These are phyloP conservation scores for Prunus campanulata DNA, from an alignment of 306 rosid species.

Conservation along the genomic window DNA sequence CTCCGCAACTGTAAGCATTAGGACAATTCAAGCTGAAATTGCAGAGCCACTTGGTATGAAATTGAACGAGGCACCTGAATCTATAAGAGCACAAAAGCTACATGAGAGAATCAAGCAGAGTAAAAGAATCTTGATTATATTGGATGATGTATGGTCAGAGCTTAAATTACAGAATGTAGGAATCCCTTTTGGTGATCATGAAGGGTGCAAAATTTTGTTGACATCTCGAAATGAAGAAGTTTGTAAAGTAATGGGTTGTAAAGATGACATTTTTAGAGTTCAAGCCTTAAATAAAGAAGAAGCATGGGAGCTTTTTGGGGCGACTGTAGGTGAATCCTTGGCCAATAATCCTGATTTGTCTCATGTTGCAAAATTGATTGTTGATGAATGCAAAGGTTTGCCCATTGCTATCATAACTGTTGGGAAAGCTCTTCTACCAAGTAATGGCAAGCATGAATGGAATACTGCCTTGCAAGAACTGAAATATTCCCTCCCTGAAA, in stretches of 20 bases:
- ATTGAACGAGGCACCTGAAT: not conserved
- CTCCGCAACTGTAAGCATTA: not conserved
- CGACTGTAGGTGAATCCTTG: not conserved
- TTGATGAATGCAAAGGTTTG: conserved; percentile 30
- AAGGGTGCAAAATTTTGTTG: conserved; percentile 10
- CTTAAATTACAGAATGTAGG: conserved; percentile 28
- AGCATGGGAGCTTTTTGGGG: conserved; percentile 25
- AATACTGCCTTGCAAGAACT: conserved; percentile 10
- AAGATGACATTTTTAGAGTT: conserved; percentile 9
- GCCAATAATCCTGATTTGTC: too few relatives aligned
- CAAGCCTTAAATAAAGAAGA: conserved; percentile 17
- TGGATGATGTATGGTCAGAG: conserved; percentile 35
- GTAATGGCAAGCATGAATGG: conserved; percentile 9
- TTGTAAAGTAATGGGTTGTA: conserved; percentile 11
- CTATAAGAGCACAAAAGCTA: not conserved
- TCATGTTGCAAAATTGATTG: conserved; percentile 23
- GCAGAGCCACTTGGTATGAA: not conserved
- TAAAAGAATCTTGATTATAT: conserved; percentile 7
- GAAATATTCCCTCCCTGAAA: not conserved
- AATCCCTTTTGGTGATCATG: conserved; percentile 5
- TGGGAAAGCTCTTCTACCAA: conserved; percentile 6
- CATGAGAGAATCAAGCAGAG: not conserved
- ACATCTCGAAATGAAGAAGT: conserved; percentile 29
- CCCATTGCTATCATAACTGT: conserved; percentile 34
- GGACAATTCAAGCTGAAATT: not conserved